Evolutionary conservation across 1,139 yeast genomes (phyloP), one percentile per base, ranked within the genome.

Genomic region (Taphrina confusa): DNA sequence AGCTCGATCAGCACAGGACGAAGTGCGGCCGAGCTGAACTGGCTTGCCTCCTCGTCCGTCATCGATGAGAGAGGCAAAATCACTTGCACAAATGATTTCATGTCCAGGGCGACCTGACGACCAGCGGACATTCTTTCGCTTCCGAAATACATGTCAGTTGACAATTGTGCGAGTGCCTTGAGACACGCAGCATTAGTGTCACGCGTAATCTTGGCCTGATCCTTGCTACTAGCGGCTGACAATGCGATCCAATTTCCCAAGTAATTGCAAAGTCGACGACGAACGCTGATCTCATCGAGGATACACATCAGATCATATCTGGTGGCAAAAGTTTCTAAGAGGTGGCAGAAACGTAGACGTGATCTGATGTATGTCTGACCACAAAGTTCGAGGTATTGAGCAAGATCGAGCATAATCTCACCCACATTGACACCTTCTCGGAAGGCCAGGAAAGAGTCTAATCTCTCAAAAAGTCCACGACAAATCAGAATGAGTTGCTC

Each of bases 151-250:
- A 47, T 20, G 22, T 47, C 40, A 4, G 28, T 27, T 14, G 42
- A 33, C 28, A 47, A 22, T n/a, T 22, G 52, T 11, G 52, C 36
- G 16, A 47, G 14, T 9, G 52, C 52, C 33, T 18, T 47, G 4
- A 47, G 52, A 34, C 52, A 47, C 12, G 52, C 52, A 5, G 52
- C 52, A 20, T 47, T 47, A 12, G 52, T 47, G 42, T 47, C 52
- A 16, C 33, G 8, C 2, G 52, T 25, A 11, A 47, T 47, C 30
- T 47, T 47, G 11, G 22, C 40, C 28, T 20, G 6, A n/a, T 47
- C 52, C 16, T 20, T 31, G 12, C 23, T 31, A 20, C 28, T 22
- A 11, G 42, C 36, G 34, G 28, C 42, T 12, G 52, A 28, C 31
- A 22, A 8, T 16, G 52, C 23, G n/a, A 47, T 31, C 52, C 52